Evolutionary conservation across 2,329 filamentous ascomycete species (phyloP).

Genomic region (Aspergillus ochraceus): DNA sequence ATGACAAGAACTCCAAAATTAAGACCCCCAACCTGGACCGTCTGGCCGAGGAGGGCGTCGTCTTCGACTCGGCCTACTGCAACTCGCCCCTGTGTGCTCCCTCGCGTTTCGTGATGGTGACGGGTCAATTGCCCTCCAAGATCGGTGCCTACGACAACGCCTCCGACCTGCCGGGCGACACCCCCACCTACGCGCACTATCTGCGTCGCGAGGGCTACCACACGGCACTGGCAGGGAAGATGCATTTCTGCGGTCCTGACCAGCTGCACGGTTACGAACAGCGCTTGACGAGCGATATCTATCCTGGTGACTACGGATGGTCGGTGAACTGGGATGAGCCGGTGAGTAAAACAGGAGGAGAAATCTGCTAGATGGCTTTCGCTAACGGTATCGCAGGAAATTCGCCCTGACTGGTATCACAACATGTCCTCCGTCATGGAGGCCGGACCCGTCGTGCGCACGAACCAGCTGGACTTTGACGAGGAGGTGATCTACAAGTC

Average conservation of each 20-base stretch:
- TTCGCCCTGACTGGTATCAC: conserved; percentile 89
- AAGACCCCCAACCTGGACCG: conserved; percentile 87
- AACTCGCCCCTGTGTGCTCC: conserved; percentile 90
- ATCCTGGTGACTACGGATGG: conserved; percentile 93
- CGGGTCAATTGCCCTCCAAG: conserved; percentile 84
- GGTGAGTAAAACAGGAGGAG: conserved; percentile 35
- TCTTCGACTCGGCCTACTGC: conserved; percentile 93
- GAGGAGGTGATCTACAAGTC: conserved; percentile 94
- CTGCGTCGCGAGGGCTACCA: conserved; percentile 82
- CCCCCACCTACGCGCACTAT: conserved; percentile 91
- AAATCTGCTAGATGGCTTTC: neutral
- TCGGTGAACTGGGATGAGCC: conserved; percentile 94
- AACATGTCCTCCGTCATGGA: conserved; percentile 92
- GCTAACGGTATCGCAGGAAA: conserved; percentile 28
- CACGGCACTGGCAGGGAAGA: conserved; percentile 88
- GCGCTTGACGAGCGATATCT: conserved; percentile 90
- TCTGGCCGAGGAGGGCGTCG: conserved; percentile 76
- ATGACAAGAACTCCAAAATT: conserved; percentile 85
- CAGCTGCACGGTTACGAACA: conserved; percentile 94
- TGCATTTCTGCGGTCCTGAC: conserved; percentile 90
- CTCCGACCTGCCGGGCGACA: conserved; percentile 76
- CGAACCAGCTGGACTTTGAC: conserved; percentile 94
- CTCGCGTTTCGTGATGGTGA: conserved; percentile 92
- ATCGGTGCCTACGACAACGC: conserved; percentile 93
- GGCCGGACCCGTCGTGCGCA: conserved; percentile 82